A percentile compares a stretch with the other conserved stretches of the same genome.
Conservation (phyloP, 2,329 filamentous ascomycete genomes). For the Ilyonectria mors-panacis region DNA sequence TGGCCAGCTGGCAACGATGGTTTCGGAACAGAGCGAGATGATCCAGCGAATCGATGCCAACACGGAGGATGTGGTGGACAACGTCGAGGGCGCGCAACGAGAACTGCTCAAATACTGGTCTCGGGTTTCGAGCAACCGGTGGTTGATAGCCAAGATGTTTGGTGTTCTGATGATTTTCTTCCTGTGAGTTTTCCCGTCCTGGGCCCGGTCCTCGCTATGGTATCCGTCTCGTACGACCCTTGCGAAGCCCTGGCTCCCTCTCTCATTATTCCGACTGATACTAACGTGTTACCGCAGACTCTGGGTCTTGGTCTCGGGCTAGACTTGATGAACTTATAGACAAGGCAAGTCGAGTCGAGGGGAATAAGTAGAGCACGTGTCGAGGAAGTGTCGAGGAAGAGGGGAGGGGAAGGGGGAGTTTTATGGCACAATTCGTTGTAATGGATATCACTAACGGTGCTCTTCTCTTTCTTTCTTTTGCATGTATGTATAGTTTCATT, state of each 20-base stretch:
- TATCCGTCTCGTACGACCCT: not conserved
- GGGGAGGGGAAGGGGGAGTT: constrained; percentile 25
- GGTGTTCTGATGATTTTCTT: constrained; percentile 96
- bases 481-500: constrained; percentile 43
- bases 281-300: constrained; percentile 47
- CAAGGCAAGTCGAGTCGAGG: constrained; percentile 26
- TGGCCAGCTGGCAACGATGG: constrained; percentile 95
- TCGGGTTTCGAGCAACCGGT: constrained; percentile 92
- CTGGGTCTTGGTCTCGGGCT: constrained; percentile 59
- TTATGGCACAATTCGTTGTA: constrained; percentile 45
- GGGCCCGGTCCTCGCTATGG: not conserved
- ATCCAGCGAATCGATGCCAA: constrained; percentile 98
- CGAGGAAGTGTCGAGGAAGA: constrained; percentile 28
- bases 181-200: constrained; percentile 63
- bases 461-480: constrained; percentile 40
- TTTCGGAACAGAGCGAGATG: constrained; percentile 97
- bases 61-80: constrained; percentile 97
- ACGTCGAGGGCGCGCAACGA: constrained; percentile 95
- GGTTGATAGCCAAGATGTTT: constrained; percentile 87
- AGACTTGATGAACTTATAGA: constrained; percentile 29
- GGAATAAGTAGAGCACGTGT: constrained; percentile 28
- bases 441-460: constrained; percentile 40
- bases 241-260: not conserved
- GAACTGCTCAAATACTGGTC: constrained; percentile 98
- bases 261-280: constrained; percentile 28